phyloP scores from a whole-genome alignment of 1,139 yeast genomes.

The Entelexis sorbosivorans region DNA sequence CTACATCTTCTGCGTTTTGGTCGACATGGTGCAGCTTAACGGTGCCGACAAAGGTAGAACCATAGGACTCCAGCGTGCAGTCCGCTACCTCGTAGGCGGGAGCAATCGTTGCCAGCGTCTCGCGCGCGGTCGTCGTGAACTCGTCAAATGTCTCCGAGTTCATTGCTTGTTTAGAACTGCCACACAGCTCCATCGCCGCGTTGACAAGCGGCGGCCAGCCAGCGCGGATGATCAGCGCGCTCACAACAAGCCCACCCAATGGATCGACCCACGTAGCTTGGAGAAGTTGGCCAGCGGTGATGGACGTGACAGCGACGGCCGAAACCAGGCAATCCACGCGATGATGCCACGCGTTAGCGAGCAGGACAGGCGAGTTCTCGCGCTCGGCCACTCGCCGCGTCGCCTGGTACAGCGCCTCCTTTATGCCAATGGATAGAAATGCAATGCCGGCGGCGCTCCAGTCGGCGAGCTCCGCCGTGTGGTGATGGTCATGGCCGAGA shows the following conservation, averaged over 20 bases:
- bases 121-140: slow-evolving; percentile 4
- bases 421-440: slow-evolving; percentile 69
- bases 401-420: slow-evolving; percentile 75
- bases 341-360: slow-evolving; percentile 98
- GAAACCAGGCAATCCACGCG: slow-evolving; percentile 92
- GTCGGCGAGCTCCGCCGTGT: slow-evolving; percentile 33
- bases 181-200: slow-evolving; percentile 68
- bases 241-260: slow-evolving; percentile 79
- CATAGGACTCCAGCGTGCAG: slow-evolving; percentile 21
- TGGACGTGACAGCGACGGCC: slow-evolving; percentile 77
- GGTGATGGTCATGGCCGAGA: slow-evolving; percentile 22
- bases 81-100: slow-evolving; percentile 15
- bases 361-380: slow-evolving; percentile 75
- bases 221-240: slow-evolving; percentile 68
- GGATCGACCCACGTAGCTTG: slow-evolving; percentile 79
- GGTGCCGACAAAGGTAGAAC: slow-evolving; percentile 21
- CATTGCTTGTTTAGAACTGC: slow-evolving; percentile 15
- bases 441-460: slow-evolving; percentile 96
- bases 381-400: slow-evolving; percentile 68
- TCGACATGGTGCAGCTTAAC: slow-evolving; percentile 17
- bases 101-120: slow-evolving; percentile 9
- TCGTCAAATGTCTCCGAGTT: slow-evolving; percentile 12
- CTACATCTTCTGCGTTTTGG: slow-evolving; percentile 16
- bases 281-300: slow-evolving; percentile 70
- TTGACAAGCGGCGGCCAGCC: slow-evolving; percentile 64